Percentiles rank a stretch among this genome's conserved stretches.
phyloP scores from a whole-genome alignment of 805 yeast genomes.

The Saccharomycopsis schoenii region DNA sequence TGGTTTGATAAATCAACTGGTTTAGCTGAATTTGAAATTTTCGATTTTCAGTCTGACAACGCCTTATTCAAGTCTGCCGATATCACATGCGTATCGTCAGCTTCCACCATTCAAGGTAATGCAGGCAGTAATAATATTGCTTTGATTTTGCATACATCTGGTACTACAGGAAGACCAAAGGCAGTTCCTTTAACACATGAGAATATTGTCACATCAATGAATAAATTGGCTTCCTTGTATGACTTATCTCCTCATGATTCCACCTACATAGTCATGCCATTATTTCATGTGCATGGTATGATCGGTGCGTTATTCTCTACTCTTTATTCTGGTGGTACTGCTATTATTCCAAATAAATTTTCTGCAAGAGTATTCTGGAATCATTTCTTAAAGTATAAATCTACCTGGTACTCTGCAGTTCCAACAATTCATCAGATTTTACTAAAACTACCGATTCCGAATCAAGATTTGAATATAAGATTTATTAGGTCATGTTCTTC shows the following conservation, averaged over 20 bases:
- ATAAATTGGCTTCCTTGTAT: slow-evolving; percentile 51
- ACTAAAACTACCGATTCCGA: slow-evolving; percentile 42
- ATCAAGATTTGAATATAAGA: slow-evolving; percentile 40
- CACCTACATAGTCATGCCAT: slow-evolving; percentile 63
- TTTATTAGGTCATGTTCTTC: slow-evolving; percentile 68
- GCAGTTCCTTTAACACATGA: slow-evolving; percentile 63
- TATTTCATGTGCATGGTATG: slow-evolving; percentile 70
- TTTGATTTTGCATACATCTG: slow-evolving; percentile 60
- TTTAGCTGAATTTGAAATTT: slow-evolving; percentile 33
- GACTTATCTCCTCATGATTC: slow-evolving; percentile 38
- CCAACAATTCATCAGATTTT: slow-evolving; percentile 68
- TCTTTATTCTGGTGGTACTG: slow-evolving; percentile 48
- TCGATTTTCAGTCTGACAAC: slow-evolving; percentile 19
- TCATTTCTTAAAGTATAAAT: slow-evolving; percentile 39
- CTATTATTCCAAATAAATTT: slow-evolving; percentile 52
- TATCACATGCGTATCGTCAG: not conserved
- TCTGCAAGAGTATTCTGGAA: slow-evolving; percentile 54
- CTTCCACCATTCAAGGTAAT: slow-evolving; percentile 29
- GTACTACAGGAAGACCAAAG: slow-evolving; percentile 70
- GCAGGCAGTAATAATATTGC: slow-evolving; percentile 47
- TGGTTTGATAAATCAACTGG: slow-evolving; percentile 34
- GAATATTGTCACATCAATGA: slow-evolving; percentile 50
- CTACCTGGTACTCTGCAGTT: slow-evolving; percentile 69
- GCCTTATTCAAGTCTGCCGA: not conserved
- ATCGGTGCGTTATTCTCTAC: slow-evolving; percentile 58